Conservation (phyloP, 257 asterid species). For the Solanum lignicaule region DNA sequence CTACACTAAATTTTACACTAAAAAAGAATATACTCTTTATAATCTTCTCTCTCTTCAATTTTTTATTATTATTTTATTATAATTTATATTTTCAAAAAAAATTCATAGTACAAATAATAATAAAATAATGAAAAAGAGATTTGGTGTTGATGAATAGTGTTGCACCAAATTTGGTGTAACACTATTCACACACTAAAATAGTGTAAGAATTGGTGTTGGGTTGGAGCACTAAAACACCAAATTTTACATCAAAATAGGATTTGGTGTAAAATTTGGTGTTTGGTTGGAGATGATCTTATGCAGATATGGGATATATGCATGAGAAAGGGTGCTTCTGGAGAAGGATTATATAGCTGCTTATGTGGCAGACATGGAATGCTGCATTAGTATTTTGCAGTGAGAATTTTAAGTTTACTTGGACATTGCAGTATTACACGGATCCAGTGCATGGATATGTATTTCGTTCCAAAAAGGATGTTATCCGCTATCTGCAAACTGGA, state of each 20-base stretch:
- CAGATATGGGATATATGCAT: neutral
- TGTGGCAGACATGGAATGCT: neutral
- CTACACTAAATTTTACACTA: neutral
- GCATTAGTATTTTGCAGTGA: neutral
- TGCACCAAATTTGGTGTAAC: neutral
- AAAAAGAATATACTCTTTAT: neutral
- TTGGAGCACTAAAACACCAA: neutral
- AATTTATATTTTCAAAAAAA: too few species aligned
- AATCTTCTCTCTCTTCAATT: neutral
- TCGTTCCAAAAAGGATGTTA: slow-evolving; percentile 27
- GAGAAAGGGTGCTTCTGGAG: neutral
- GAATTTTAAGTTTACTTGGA: neutral
- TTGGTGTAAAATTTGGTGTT: neutral
- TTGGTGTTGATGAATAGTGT: neutral
- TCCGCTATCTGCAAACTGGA: slow-evolving; percentile 14
- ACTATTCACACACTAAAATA: neutral
- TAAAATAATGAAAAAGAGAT: neutral
- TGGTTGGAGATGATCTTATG: neutral
- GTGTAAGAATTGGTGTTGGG: neutral
- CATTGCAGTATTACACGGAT: slow-evolving; percentile 52
- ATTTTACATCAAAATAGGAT: neutral
- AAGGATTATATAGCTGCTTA: neutral
- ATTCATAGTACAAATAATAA: neutral
- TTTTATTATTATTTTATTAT: too few species aligned
- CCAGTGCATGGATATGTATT: slow-evolving; percentile 48